phyloP scores from a whole-genome alignment of 805 yeast species.

The Yarrowia hollandica region DNA sequence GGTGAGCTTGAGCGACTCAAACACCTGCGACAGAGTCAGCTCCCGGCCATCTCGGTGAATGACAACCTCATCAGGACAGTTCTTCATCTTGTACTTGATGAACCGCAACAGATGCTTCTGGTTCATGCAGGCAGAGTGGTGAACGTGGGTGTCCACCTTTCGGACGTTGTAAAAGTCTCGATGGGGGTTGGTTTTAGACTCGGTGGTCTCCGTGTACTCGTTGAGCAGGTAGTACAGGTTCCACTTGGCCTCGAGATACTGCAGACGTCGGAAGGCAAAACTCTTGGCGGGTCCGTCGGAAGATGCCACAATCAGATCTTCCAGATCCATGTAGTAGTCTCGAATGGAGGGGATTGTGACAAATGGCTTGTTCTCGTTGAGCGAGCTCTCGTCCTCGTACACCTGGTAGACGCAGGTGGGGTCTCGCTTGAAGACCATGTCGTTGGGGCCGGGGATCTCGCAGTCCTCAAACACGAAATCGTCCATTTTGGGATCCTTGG shows the following conservation, averaged over 20 bases:
- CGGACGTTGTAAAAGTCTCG: slow-evolving; percentile 96
- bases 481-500: slow-evolving; percentile 37
- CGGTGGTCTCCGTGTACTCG: slow-evolving; percentile 89
- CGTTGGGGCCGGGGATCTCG: slow-evolving; percentile 54
- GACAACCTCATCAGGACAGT: slow-evolving; percentile 81
- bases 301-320: slow-evolving; percentile 67
- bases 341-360: slow-evolving; percentile 70
- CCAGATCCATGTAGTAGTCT: slow-evolving; percentile 84
- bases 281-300: slow-evolving; percentile 96
- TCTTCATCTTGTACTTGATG: slow-evolving; percentile 90
- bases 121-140: slow-evolving; percentile 98
- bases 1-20: slow-evolving; percentile 82
- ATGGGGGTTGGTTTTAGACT: slow-evolving; percentile 90
- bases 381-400: slow-evolving; percentile 42
- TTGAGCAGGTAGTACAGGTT: slow-evolving; percentile 82
- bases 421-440: slow-evolving; percentile 50
- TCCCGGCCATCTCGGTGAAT: slow-evolving; percentile 90
- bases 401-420: slow-evolving; percentile 72
- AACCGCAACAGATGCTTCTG: slow-evolving; percentile 94
- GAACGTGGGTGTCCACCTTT: slow-evolving; percentile 97
- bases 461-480: slow-evolving; percentile 46
- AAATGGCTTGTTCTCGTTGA: slow-evolving; percentile 41
- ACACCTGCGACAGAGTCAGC: slow-evolving; percentile 83
- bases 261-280: slow-evolving; percentile 90
- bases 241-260: slow-evolving; percentile 96